phyloP scores from a whole-genome alignment of 2,329 filamentous ascomycete species.

The Mariannaea elegans region DNA sequence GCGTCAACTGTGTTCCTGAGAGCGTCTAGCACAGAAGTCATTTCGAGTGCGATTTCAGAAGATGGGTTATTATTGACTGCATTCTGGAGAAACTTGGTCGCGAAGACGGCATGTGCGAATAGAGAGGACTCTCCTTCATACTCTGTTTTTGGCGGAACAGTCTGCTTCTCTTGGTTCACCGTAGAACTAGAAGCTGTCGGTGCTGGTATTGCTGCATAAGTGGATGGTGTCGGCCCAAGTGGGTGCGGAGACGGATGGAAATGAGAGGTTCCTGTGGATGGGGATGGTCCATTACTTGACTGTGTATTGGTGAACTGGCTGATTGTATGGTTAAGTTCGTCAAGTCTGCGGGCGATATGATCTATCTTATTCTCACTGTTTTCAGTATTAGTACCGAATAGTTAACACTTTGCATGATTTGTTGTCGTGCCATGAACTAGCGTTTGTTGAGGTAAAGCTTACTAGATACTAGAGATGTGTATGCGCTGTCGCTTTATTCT shows the following conservation, averaged over 20 bases:
- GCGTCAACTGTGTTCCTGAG: conserved; percentile 20
- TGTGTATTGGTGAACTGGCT: conserved; percentile 4
- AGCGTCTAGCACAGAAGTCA: conserved; percentile 27
- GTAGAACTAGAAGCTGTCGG: neutral
- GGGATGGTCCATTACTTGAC: neutral
- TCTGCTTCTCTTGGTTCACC: neutral
- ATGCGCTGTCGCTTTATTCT: conserved; percentile 23
- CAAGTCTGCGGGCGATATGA: conserved; percentile 22
- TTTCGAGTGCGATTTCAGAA: conserved; percentile 28
- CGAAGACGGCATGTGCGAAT: conserved; percentile 33
- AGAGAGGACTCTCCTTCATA: conserved; percentile 33
- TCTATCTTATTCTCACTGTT: conserved; percentile 28
- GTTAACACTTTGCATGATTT: too few species aligned
- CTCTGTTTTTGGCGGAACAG: conserved; percentile 15
- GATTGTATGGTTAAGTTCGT: conserved; percentile 19
- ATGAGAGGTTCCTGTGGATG: neutral
- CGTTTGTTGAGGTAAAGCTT: too few species aligned
- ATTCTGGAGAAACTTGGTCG: conserved; percentile 34
- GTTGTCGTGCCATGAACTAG: too few species aligned
- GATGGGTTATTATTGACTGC: conserved; percentile 27
- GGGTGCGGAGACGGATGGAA: conserved; percentile 2
- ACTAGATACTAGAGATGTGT: conserved; percentile 30
- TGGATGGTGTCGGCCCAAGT: conserved; percentile 15
- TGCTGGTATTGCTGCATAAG: neutral
- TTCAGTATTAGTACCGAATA: too few species aligned